Base-by-base conservation (phyloP, 257 asterid species). In the Primulina huaijiensis region DNA sequence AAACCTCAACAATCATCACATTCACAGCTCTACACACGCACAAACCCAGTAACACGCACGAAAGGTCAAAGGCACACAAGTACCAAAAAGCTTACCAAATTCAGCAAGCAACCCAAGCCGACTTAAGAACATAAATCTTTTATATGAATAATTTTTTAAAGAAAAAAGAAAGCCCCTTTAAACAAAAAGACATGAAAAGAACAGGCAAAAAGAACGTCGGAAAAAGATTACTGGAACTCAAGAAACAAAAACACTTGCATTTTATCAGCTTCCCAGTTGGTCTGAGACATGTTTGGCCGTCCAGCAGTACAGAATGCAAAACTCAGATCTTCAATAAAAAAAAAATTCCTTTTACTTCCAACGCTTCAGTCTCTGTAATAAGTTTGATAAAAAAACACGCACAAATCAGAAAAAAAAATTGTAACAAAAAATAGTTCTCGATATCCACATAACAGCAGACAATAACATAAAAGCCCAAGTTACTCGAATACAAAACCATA, bases 221-320 rank as follows among this genome's bases (percentile, higher is more conserved):
- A 58, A 64, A 12, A 73, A 40, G 53, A 40, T 34, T 19, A 56
- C 10, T 62, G 35, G 21, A 64, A 76, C 70, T 46, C n/a, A 67
- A 29, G 30, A 61, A 0, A 64, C 10, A 68, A 53, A 61, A 67
- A 77, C 33, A 2, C 86, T 89, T 72, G 89, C 99, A 93, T 93
- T 84, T 90, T 93, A 76, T 93, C 99, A 59, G 99, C 99, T 83
- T 93, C 97, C 99, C 99, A 93, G 85, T 93, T 93, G 66, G 97
- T 93, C 72, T 93, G 99, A 77, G 99, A 82, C 99, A 93, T 90
- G 69, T 68, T 81, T 73, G 72, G 46, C 59, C 57, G 74, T 43
- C 72, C 72, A 77, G 64, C 27, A 61, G 68, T 62, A 69, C 80
- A 71, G 70, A 72, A 72, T 10, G 72, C 75, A 58, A 75, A 78